phyloP scores from a whole-genome alignment of 768 basidiomycete species.

The Xanthoconium stramineum region DNA sequence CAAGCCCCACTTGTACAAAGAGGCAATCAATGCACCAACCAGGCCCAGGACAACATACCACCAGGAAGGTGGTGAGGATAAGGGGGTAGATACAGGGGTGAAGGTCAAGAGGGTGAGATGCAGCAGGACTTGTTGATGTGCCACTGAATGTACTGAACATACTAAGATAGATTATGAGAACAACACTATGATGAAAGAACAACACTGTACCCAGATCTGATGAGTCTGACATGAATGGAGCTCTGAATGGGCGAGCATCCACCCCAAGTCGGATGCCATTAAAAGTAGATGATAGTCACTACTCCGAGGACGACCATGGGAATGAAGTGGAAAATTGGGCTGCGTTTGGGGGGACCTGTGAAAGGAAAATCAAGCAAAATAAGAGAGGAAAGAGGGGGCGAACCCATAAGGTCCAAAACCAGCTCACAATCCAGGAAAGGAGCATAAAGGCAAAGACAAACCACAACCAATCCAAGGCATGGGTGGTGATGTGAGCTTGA shows the following conservation, averaged over 20 bases:
- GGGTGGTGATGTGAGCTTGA: slow-evolving; percentile 38
- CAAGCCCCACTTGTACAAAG: slow-evolving; percentile 54
- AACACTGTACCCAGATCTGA: slow-evolving; percentile 41
- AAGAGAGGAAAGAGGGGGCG: neutral
- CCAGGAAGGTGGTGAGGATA: slow-evolving; percentile 38
- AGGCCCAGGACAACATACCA: slow-evolving; percentile 46
- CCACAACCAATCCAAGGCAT: slow-evolving; percentile 54
- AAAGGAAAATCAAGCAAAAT: neutral
- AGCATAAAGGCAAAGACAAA: slow-evolving; percentile 53
- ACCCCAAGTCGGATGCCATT: too few relatives aligned
- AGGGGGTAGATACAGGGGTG: slow-evolving; percentile 46
- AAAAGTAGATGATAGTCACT: too few relatives aligned
- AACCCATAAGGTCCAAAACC: slow-evolving; percentile 34
- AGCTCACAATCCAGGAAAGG: slow-evolving; percentile 37
- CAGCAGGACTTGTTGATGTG: slow-evolving; percentile 51
- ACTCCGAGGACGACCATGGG: slow-evolving; percentile 31
- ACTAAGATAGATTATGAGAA: slow-evolving; percentile 20
- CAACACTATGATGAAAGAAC: accelerated
- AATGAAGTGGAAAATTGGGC: slow-evolving; percentile 18
- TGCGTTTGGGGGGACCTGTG: slow-evolving; percentile 35
- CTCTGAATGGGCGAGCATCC: slow-evolving; percentile 38
- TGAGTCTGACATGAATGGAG: slow-evolving; percentile 34
- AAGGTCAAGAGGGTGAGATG: slow-evolving; percentile 45
- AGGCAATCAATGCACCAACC: slow-evolving; percentile 47
- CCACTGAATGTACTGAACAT: slow-evolving; percentile 55